Evolutionary conservation across 306 rosid genomes (phyloP).

Genomic region (Oemleria cerasiformis): DNA sequence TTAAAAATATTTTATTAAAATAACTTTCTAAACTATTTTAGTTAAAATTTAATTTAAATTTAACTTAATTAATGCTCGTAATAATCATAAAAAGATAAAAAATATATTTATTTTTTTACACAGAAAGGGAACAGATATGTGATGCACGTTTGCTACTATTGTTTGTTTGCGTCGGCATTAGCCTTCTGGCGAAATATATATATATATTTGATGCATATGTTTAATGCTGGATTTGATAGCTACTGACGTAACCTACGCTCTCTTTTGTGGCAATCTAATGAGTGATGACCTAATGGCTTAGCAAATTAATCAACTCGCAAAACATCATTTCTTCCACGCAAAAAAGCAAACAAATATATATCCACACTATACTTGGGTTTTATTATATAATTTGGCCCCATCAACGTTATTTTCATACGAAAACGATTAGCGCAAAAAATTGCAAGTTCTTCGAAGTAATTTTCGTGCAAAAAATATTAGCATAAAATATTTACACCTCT

Average conservation of each 20-base stretch:
- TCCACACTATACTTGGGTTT: too few species aligned
- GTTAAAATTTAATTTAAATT: too few species aligned
- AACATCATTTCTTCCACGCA: slow-evolving; percentile 2
- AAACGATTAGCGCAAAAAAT: too few species aligned
- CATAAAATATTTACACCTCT: too few species aligned
- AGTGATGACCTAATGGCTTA: not conserved
- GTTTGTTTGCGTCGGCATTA: not conserved
- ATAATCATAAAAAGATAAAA: not conserved
- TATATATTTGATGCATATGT: not conserved
- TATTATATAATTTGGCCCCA: too few species aligned
- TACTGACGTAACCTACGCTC: slow-evolving; percentile 25
- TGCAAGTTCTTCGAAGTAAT: too few species aligned
- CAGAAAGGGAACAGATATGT: slow-evolving; percentile 16
- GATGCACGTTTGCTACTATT: slow-evolving; percentile 22
- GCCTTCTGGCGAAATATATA: too few species aligned
- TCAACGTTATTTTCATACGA: not conserved
- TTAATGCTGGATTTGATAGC: slow-evolving; percentile 31
- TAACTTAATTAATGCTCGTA: not conserved
- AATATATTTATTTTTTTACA: not conserved
- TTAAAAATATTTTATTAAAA: too few species aligned
- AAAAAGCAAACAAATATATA: too few species aligned
- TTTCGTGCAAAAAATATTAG: too few species aligned
- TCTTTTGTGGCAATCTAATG: slow-evolving; percentile 27
- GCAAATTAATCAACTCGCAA: not conserved
- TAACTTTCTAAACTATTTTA: too few species aligned